Evolutionary conservation across 768 basidiomycete species (phyloP), one percentile per base, ranked within the genome.

Genomic region (Pisolithus tinctorius): DNA sequence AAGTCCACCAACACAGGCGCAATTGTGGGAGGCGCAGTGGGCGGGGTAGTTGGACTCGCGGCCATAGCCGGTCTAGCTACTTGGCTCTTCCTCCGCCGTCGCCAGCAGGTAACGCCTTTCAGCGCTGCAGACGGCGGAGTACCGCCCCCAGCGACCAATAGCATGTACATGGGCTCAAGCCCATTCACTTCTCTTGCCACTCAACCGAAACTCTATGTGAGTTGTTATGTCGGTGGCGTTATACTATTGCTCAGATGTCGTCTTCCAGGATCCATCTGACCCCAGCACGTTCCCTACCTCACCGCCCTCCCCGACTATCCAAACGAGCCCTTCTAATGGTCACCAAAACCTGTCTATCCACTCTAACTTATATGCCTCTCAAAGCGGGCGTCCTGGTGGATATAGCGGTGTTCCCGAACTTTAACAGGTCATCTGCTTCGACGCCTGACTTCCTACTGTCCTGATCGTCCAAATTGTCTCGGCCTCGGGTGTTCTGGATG

Each of bases 1-100:
- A 54, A 37, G 20, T 49, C 11, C n/a, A 49, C 56, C 16, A 67
- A 79, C 56, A 68, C 76, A 1, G 82, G 78, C 3, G 79, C 80
- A 6, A 84, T 85, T 38, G 73, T 78, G 2, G 82, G 83, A 38
- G 83, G 84, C n/a, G 77, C 85, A 37, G 73, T 78, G 1, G 82
- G 80, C 4, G 80, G 76, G 13, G 52, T 84, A 1, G 70, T 78
- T 26, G 71, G 63, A n/a, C 51, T 79, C 17, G 75, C 71, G 7
- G 54, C 76, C 42, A 64, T 82, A 11, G 72, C 58, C 4, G 75
- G 63, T 1, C 55, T 58, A 6, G 40, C 65, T 6, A 58, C 74
- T 48, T 82, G 75, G 71, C 71, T 74, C 55, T 55, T 66, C 29
- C 60, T 56, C 36, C 63, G 45, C 37, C 68, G 55, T 38, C 63